phyloP scores from a whole-genome alignment of 805 yeast genomes.

The Starmerella apis region DNA sequence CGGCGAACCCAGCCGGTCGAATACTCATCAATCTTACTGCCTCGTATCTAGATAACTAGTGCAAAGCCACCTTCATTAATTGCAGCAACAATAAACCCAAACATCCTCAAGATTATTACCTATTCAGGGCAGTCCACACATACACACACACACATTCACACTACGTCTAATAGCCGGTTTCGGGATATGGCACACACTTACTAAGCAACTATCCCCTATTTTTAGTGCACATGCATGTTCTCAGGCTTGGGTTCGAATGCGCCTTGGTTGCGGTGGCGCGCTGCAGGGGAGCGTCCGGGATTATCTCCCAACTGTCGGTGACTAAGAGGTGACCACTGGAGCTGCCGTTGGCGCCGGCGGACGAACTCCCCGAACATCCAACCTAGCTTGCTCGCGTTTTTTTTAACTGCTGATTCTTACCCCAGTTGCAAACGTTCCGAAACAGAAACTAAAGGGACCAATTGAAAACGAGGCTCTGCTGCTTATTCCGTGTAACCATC shows the following conservation, averaged over 20 bases:
- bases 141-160: too few relatives aligned
- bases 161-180: too few relatives aligned
- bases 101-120: not conserved
- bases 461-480: not conserved
- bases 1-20: too few relatives aligned
- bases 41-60: not conserved
- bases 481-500: not conserved
- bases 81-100: not conserved
- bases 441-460: not conserved
- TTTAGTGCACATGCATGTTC: not conserved
- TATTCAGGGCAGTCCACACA: not conserved
- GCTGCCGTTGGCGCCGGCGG: conserved; percentile 1
- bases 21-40: not conserved
- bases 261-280: conserved; percentile 5
- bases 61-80: not conserved
- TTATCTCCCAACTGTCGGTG: not conserved
- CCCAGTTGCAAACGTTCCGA: not conserved
- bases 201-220: too few relatives aligned
- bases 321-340: not conserved
- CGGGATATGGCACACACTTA: too few relatives aligned
- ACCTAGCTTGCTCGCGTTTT: not conserved
- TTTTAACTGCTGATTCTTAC: not conserved
- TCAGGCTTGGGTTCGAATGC: not conserved
- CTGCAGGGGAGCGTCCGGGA: not conserved
- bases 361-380: not conserved